A percentile compares a stretch with the other conserved stretches of the same genome.
Conservation (phyloP, 345 rosid genomes). For the Trapa bicornis region DNA sequence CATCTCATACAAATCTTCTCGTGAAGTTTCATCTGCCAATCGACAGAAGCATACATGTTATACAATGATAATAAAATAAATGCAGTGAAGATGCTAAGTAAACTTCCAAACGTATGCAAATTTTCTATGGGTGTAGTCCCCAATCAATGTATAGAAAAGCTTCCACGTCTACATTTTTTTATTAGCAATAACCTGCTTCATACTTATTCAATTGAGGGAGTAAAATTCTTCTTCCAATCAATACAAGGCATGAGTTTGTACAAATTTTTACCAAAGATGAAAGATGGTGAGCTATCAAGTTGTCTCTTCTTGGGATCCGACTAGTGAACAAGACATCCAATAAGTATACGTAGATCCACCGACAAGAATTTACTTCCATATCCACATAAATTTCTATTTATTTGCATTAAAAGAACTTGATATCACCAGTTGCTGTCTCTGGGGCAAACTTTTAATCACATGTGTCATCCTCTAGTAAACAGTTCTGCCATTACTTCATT, state of each 20-base stretch:
- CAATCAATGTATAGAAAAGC: too few relatives aligned
- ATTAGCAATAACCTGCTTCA: not conserved
- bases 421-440: not conserved
- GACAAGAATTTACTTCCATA: not conserved
- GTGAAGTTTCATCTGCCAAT: slow-evolving; percentile 39
- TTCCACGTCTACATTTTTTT: not conserved
- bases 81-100: not conserved
- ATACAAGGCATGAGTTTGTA: too few relatives aligned
- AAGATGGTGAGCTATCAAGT: too few relatives aligned
- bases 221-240: too few relatives aligned
- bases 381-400: not conserved
- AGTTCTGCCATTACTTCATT: not conserved
- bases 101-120: not conserved
- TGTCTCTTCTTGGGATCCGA: too few relatives aligned
- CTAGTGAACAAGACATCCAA: too few relatives aligned
- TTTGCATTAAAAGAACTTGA: not conserved
- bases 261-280: too few relatives aligned
- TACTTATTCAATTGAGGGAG: too few relatives aligned
- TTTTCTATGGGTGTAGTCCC: not conserved
- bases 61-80: not conserved
- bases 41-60: slow-evolving; percentile 12
- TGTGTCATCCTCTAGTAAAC: not conserved
- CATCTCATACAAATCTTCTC: slow-evolving; percentile 69
- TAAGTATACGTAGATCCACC: too few relatives aligned
- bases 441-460: not conserved